phyloP scores from a whole-genome alignment of 768 basidiomycete genomes.

The Lactifluus subvellereus region DNA sequence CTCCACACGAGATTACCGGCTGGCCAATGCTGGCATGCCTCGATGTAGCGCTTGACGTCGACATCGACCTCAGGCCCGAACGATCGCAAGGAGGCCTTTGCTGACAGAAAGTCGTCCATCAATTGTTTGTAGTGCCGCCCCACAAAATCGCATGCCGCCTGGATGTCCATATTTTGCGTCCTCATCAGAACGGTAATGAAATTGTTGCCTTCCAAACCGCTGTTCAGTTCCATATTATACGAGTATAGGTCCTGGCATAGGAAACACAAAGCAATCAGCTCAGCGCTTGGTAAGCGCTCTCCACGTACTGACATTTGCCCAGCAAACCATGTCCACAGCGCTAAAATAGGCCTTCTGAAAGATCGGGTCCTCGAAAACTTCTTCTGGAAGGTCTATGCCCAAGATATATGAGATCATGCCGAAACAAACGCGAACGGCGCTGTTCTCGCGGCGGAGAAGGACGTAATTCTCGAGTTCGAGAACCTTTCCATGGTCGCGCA shows the following conservation, averaged over 20 bases:
- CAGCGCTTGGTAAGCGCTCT: background rate
- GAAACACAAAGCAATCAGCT: conserved; percentile 1
- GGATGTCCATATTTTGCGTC: conserved; percentile 46
- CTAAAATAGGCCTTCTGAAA: conserved; percentile 52
- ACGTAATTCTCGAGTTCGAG: conserved; percentile 51
- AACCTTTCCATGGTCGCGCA: conserved; percentile 51
- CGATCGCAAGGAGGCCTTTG: conserved; percentile 43
- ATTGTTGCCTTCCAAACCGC: conserved; percentile 60
- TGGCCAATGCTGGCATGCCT: conserved; percentile 54
- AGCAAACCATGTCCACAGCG: conserved; percentile 61
- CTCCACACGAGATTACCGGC: conserved; percentile 63
- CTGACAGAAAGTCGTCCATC: conserved; percentile 44
- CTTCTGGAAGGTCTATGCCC: conserved; percentile 57
- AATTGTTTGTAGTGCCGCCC: conserved; percentile 46
- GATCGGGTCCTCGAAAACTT: conserved; percentile 49
- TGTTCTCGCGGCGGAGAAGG: conserved; percentile 59
- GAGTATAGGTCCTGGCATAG: conserved; percentile 56
- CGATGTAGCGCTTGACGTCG: conserved; percentile 48
- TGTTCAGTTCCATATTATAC: conserved; percentile 67
- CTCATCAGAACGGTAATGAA: conserved; percentile 64
- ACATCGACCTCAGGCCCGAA: conserved; percentile 45
- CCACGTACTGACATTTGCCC: conserved; percentile 52
- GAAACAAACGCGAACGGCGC: conserved; percentile 59
- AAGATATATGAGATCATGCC: conserved; percentile 56
- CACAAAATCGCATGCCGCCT: conserved; percentile 53